Evolutionary conservation across 768 basidiomycete species (phyloP), one percentile per base, ranked within the genome.

Genomic region (Baorangia bicolor): DNA sequence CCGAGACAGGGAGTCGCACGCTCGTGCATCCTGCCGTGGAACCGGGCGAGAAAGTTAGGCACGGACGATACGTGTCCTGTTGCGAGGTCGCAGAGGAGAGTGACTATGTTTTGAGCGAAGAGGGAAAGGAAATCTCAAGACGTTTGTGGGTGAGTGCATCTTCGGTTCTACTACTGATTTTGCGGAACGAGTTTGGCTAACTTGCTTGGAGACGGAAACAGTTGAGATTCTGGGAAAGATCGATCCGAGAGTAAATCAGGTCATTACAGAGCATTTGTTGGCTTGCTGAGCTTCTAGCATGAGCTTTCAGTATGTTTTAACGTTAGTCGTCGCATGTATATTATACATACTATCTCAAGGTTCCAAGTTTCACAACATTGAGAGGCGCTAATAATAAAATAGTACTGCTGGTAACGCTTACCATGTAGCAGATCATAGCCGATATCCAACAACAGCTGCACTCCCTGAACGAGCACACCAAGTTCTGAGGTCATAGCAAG

Each of bases 1-100:
- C 74, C 0, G 74, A 77, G 52, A 41, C 64, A 27, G 77, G 76
- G 9, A 64, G 73, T 51, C 70, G 75, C 37, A 69, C 73, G 21
- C 61, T 78, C 21, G 60, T 75, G 5, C 72, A 70, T 31, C 65
- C 71, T 8, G 71, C 69, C 12, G 57, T 74, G 25, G 68, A 63
- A 23, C 64, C 58, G 3, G 64, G 59, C 2, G 66, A 67, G 37
- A 53, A 54, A 55, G 27, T 11, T 11, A 62, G 62, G 46, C 63
- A 68, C 46, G 73, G 74, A 28, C 63, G 61, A 45, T 75, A 74
- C 49, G 42, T 74, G 10, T 63, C 68, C 21, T 62, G 38, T 16
- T 69, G 61, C 53, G 55, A 59, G 46, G 61, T 72, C 11, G 44
- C 46, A 1, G 69, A 74, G 53, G 69, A 69, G 58, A 72, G 73